Percentiles rank a stretch among this genome's conserved stretches.
Evolutionary conservation across 2,329 filamentous ascomycete genomes (phyloP).

Genomic region (Pestalotiopsis fici): DNA sequence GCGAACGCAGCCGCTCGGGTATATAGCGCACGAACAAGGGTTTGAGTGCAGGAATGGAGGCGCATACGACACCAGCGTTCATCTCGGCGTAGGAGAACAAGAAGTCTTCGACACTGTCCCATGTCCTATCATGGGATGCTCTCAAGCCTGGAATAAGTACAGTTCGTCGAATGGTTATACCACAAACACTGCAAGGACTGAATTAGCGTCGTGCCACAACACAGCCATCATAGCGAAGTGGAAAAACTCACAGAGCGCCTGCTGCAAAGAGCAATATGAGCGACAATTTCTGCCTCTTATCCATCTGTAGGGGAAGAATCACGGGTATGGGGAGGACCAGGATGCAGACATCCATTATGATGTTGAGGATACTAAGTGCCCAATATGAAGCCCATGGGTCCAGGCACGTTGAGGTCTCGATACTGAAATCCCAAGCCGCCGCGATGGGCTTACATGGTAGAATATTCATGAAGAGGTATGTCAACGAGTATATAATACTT

Average conservation of each 20-base stretch:
- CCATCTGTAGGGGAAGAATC: slow-evolving; percentile 2
- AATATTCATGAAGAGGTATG: slow-evolving; percentile 1
- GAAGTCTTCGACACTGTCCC: neutral
- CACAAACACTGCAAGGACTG: neutral
- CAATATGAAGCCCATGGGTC: neutral
- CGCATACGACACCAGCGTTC: slow-evolving; percentile 10
- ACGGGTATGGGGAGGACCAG: slow-evolving; percentile 6
- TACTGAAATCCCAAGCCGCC: slow-evolving; percentile 4
- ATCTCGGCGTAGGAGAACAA: neutral
- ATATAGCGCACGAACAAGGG: slow-evolving; percentile 8
- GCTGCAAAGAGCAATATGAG: slow-evolving; percentile 5
- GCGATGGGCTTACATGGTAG: slow-evolving; percentile 3
- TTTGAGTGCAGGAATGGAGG: slow-evolving; percentile 9
- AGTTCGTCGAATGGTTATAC: neutral
- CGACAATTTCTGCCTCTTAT: slow-evolving; percentile 2
- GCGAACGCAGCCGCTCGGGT: neutral
- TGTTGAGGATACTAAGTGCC: slow-evolving; percentile 7
- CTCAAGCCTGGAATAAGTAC: neutral
- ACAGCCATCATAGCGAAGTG: no score
- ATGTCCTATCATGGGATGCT: neutral
- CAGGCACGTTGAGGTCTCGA: neutral
- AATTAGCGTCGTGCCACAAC: neutral
- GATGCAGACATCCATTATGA: slow-evolving; percentile 5
- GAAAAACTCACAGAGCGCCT: slow-evolving; percentile 7
- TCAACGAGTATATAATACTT: neutral